Evolutionary conservation across 768 basidiomycete species (phyloP), one percentile per base, ranked within the genome.

Genomic region (Kwoniella sp.): DNA sequence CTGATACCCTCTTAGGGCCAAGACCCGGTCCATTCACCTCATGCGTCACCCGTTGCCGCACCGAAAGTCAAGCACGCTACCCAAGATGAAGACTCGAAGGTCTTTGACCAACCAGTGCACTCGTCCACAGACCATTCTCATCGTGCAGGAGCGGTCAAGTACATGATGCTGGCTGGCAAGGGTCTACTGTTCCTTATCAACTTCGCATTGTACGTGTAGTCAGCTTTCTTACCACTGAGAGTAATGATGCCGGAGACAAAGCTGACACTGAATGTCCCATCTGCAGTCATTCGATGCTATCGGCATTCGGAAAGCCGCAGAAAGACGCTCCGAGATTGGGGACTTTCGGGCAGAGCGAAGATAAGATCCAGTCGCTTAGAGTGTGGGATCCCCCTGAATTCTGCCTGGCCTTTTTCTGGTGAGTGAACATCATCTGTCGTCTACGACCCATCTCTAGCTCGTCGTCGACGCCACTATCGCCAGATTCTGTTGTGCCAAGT

Each of bases 351-450:
- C n/a, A 47, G 15, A 47, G n/a, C 17, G 69, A 63, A 51, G 71
- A 70, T 54, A 72, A 68, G 55, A 80, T 80, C 45, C 79, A 80
- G 34, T 59, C 66, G 30, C 53, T 80, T 13, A 65, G 68, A 37
- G 75, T 80, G 11, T 80, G 79, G 79, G 77, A 80, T 68, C 79
- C 79, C 12, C 73, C 73, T 34, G 77, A 78, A 29, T 80, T 80
- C 63, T 73, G 69, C 48, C 65, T 78, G 15, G 68, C 73, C 17
- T 80, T 80, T 54, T 80, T 80, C 69, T 76, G 74, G 77, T 78
- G 31, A 38, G 77, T 73, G 38, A 28, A 1, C n/a, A 9, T 58
- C 34, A 45, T 11, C 38, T 25, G n/a, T n/a, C n/a, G n/a, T n/a
- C n/a, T n/a, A n/a, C n/a, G n/a, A n/a, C n/a, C n/a, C n/a, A n/a